Evolutionary conservation across 192 early-diverging fungal genomes (phyloP).

Genomic region (Linnemannia hyalina): DNA sequence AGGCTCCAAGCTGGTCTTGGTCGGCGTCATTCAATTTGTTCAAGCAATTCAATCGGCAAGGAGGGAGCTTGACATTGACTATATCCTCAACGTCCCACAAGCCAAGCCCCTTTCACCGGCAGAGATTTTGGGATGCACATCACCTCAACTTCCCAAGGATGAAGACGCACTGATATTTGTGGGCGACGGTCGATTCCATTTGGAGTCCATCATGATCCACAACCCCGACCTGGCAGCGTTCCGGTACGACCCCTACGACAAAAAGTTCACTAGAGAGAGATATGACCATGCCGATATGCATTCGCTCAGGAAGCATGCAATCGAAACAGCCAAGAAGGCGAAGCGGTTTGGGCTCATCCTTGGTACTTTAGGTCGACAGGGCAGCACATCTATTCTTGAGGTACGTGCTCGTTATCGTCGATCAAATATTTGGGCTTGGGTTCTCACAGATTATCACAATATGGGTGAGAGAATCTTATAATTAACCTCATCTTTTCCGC

Average conservation of each 20-base stretch:
- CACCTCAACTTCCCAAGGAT: conserved; percentile 79
- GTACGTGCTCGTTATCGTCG: conserved; percentile 36
- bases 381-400: conserved; percentile 91
- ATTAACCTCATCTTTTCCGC: neutral
- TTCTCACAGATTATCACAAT: too few relatives aligned
- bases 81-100: conserved; percentile 87
- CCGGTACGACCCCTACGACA: conserved; percentile 95
- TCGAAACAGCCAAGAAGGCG: conserved; percentile 77
- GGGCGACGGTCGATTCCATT: conserved; percentile 97
- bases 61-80: conserved; percentile 71
- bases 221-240: conserved; percentile 93
- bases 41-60: conserved; percentile 84
- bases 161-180: conserved; percentile 85
- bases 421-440: neutral
- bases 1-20: conserved; percentile 82
- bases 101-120: conserved; percentile 95
- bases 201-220: conserved; percentile 99
- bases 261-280: conserved; percentile 90
- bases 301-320: conserved; percentile 85
- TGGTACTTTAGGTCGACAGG: conserved; percentile 97
- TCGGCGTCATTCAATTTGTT: conserved; percentile 96
- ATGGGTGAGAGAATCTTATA: neutral
- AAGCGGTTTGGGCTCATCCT: conserved; percentile 91
- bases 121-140: conserved; percentile 96
- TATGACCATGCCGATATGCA: conserved; percentile 97